Base-by-base conservation (phyloP, 2,329 filamentous ascomycete genomes). In the Pezicula neosporulosa region DNA sequence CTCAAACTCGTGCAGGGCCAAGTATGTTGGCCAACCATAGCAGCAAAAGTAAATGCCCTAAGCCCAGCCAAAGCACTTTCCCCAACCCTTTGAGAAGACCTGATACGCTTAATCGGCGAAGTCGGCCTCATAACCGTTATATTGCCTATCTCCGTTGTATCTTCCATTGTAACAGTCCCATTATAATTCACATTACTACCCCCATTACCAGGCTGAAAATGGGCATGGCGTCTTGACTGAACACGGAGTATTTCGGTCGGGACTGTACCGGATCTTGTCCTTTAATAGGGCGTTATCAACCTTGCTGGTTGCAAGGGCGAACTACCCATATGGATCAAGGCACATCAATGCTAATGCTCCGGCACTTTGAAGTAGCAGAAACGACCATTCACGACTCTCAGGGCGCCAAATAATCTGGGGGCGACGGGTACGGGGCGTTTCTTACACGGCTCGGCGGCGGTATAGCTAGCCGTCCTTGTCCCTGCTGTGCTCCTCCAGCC, bases 401-500 rank as follows among this genome's bases (percentile, higher is more conserved):
- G 56, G 53, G 36, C 48, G 52, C 52, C 50, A 51, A 55, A 28
- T 21, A 46, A 56, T 42, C 46, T 53, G 50, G 55, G 59, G 52
- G 56, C 54, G 56, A 59, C 47, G 55, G 49, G 50, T 55, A 50
- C 19, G 42, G 42, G 42, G 3, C 27, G 9, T 28, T 44, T 44
- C 51, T 27, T 39, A 44, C 49, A 44, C 49, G 48, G 49, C 56
- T 50, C 55, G 51, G 54, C 51, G 28, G 51, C 37, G 50, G 53
- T 52, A 47, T 48, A 55, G 47, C 53, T 44, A 56, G 54, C 50
- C n/a, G 88, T 55, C 89, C 90, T 7, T 33, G 30, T 63, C 86
- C 88, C 73, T 93, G 90, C 63, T 86, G 89, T 56, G 81, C 84
- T 70, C 85, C 85, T 58, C 93, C 93, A 50, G 92, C 85, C 90